A percentile compares a stretch with the other conserved stretches of the same genome.
Evolutionary conservation across 371 early-diverging fungal species (phyloP).

Genomic region (Syncephalastrum contaminatum): DNA sequence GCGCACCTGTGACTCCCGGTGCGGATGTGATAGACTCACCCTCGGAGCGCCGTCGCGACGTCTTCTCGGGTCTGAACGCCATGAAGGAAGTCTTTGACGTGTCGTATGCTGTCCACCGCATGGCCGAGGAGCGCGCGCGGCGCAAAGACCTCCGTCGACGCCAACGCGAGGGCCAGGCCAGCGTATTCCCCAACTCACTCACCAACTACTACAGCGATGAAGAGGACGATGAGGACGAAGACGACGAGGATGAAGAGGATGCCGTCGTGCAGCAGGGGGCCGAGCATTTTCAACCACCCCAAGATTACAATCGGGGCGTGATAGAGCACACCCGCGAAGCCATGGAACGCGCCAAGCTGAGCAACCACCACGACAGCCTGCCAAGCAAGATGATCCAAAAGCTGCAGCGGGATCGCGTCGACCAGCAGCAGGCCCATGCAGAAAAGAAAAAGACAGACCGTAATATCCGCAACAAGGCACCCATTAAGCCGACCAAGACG

Average conservation of each 20-base stretch:
- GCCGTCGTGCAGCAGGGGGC: too few species aligned
- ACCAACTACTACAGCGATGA: constrained; percentile 8
- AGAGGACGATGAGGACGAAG: constrained; percentile 27
- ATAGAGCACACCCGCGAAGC: too few species aligned
- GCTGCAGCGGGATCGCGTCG: constrained; percentile 11
- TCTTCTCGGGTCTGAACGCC: constrained; percentile 32
- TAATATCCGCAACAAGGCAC: constrained; percentile 1
- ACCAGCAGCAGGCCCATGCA: constrained; percentile 4
- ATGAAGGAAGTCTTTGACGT: constrained; percentile 56
- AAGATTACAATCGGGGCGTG: too few species aligned
- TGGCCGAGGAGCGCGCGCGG: constrained; percentile 50
- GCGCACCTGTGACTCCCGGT: constrained; percentile 74
- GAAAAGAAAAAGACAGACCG: constrained; percentile 6
- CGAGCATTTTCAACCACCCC: too few species aligned
- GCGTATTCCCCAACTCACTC: neutral
- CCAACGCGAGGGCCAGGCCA: constrained; percentile 3
- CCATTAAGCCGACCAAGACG: neutral
- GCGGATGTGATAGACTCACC: constrained; percentile 9
- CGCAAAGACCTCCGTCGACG: constrained; percentile 19
- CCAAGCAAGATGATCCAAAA: constrained; percentile 12
- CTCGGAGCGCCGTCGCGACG: constrained; percentile 12
- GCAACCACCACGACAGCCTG: neutral
- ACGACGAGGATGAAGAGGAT: constrained; percentile 15
- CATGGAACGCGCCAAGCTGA: neutral
- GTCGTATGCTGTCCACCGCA: constrained; percentile 47